phyloP scores from a whole-genome alignment of 805 yeast genomes.

The Ogataea paradorogensis region DNA sequence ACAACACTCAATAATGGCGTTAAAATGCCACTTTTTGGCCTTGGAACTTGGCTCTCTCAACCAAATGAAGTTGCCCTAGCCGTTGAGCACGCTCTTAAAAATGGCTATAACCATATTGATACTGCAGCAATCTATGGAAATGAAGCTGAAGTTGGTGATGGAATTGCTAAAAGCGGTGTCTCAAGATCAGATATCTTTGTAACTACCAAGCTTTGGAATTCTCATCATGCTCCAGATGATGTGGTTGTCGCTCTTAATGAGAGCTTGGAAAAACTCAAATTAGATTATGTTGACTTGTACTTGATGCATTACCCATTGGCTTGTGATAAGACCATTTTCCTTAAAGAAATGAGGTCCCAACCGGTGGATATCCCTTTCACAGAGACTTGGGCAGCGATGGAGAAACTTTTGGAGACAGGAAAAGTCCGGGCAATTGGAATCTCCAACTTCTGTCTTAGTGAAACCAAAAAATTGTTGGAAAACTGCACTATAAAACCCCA shows the following conservation, averaged over 20 bases:
- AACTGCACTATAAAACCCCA: conserved; percentile 46
- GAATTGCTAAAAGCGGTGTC: conserved; percentile 44
- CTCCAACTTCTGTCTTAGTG: conserved; percentile 63
- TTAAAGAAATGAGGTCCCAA: conserved; percentile 35
- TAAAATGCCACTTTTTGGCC: conserved; percentile 12
- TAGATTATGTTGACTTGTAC: conserved; percentile 64
- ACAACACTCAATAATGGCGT: conserved; percentile 12
- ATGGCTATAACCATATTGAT: conserved; percentile 76
- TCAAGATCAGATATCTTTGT: conserved; percentile 51
- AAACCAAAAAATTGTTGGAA: conserved; percentile 50
- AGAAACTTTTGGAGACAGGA: conserved; percentile 51
- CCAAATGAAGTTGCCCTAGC: conserved; percentile 55
- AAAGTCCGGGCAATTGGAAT: conserved; percentile 71
- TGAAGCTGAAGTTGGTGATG: conserved; percentile 59
- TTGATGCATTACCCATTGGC: conserved; percentile 67
- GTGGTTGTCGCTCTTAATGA: conserved; percentile 47
- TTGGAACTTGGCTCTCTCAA: conserved; percentile 29
- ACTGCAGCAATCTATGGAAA: conserved; percentile 69
- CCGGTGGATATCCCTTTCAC: conserved; percentile 38
- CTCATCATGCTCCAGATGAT: conserved; percentile 30
- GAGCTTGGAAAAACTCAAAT: conserved; percentile 48
- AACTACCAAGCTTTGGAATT: conserved; percentile 62
- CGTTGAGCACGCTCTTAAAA: conserved; percentile 56
- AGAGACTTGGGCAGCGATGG: conserved; percentile 67
- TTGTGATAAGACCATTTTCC: conserved; percentile 37